These are phyloP conservation scores for Barnettozyma salicaria DNA, from an alignment of 805 yeast genomes.

Conservation along the genomic window DNA sequence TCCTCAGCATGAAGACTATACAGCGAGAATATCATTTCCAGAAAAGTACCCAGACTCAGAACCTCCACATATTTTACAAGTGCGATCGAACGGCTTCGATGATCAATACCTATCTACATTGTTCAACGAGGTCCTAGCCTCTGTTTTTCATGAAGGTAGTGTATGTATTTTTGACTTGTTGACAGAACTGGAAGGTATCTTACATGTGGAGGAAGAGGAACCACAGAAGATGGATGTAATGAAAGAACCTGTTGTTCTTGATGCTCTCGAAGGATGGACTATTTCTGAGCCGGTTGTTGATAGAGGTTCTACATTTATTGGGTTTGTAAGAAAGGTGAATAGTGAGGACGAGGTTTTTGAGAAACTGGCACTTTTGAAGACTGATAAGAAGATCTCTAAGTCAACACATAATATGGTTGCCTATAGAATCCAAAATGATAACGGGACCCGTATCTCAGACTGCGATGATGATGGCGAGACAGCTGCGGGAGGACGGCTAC, in stretches of 20 bases:
- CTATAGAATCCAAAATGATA: slow-evolving; percentile 58
- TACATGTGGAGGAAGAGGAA: slow-evolving; percentile 31
- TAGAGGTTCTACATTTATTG: slow-evolving; percentile 81
- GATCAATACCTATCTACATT: slow-evolving; percentile 42
- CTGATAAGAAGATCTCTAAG: slow-evolving; percentile 59
- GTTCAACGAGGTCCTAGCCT: slow-evolving; percentile 46
- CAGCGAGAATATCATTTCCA: slow-evolving; percentile 69
- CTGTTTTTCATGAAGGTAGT: slow-evolving; percentile 49
- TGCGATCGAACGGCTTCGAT: slow-evolving; percentile 32
- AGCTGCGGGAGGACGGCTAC: slow-evolving; percentile 86
- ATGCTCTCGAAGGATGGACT: slow-evolving; percentile 68
- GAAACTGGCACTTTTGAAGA: slow-evolving; percentile 44
- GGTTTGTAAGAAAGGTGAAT: slow-evolving; percentile 56
- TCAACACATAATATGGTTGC: slow-evolving; percentile 83
- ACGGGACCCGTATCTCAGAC: slow-evolving; percentile 63
- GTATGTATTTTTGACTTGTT: slow-evolving; percentile 80
- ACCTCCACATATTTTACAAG: slow-evolving; percentile 59
- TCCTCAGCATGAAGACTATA: slow-evolving; percentile 58
- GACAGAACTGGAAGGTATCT: slow-evolving; percentile 54
- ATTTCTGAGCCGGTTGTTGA: slow-evolving; percentile 74
- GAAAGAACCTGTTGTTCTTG: slow-evolving; percentile 19
- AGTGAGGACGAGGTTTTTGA: slow-evolving; percentile 63
- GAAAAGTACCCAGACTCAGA: slow-evolving; percentile 55
- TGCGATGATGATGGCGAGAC: slow-evolving; percentile 97
- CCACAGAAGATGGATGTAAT: slow-evolving; percentile 7